Base-by-base conservation (phyloP, 352 stramenopile species). In the Globisporangium iwayamae region DNA sequence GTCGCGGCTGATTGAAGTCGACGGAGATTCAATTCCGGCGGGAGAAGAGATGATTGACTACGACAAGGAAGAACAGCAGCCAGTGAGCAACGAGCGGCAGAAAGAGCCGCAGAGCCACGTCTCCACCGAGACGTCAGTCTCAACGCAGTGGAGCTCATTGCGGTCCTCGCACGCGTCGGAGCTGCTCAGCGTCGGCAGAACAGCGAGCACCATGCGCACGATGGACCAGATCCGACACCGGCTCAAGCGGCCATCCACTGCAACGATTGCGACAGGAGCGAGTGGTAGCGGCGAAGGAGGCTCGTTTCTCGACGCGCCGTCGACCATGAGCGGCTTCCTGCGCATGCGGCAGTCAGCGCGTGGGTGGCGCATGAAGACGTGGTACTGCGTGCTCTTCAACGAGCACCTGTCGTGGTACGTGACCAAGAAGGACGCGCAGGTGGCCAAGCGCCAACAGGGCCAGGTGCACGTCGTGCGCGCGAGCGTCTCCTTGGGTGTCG, bases 311-410 rank as follows among this genome's bases (percentile, higher is more conserved):
- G 2, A 34, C 6, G 8, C 60, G 5, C 28, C 52, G 30, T 47
- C 41, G 38, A 55, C 30, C 13, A 68, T 70, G 39, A 59, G 66
- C 41, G 72, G 72, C 48, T 79, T 74, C 32, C 22, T 79, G 51
- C 69, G 69, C 32, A 69, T 79, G 52, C 72, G 69, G 16, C 62
- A 72, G 39, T 54, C 69, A 9, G 46, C 66, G 55, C 62, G 63
- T 38, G 72, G 74, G 63, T 79, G 72, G 72, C 72, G 72, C 47
- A 74, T 79, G 69, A 79, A 79, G 54, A 79, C 72, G 34, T 79
- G 72, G 72, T 79, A 74, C 60, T 76, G 66, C 56, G 59, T 69
- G 48, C 69, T 75, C 57, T 68, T 68, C 55, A 69, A 71, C 32
- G 20, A 58, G 34, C 62, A 76, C 22, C 4, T 79, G 18, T 70